Conservation (phyloP, 768 basidiomycete genomes). For the Auriscalpium orientale region DNA sequence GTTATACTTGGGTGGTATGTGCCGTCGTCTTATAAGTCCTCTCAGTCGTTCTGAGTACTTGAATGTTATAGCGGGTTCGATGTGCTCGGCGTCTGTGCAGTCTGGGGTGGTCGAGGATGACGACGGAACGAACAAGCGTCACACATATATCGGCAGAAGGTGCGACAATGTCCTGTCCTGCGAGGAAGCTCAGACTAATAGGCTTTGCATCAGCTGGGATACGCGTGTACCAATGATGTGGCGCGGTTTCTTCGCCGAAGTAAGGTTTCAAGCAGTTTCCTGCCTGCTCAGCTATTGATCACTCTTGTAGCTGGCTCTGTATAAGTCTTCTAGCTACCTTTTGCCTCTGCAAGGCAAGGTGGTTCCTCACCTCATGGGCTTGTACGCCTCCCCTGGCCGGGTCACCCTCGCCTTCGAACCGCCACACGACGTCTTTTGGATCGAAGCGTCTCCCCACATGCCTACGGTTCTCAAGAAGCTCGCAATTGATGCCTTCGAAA, state of each 20-base stretch:
- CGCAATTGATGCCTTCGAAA: conserved; percentile 42
- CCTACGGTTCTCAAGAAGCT: conserved; percentile 44
- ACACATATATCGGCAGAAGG: neutral
- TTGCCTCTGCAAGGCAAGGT: conserved; percentile 43
- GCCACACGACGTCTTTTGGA: conserved; percentile 54
- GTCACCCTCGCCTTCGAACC: conserved; percentile 43
- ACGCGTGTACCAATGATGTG: conserved; percentile 25
- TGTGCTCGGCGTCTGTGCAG: too few relatives aligned
- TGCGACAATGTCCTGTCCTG: neutral
- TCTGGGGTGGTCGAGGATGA: too few relatives aligned
- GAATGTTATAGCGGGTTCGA: too few relatives aligned
- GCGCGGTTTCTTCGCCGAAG: conserved; percentile 36
- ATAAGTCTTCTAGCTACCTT: conserved; percentile 39
- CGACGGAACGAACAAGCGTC: too few relatives aligned
- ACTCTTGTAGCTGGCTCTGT: conserved; percentile 40
- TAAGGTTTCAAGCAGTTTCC: conserved; percentile 7
- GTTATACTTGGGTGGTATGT: conserved; percentile 8
- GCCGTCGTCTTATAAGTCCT: too few relatives aligned
- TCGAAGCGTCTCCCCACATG: conserved; percentile 53
- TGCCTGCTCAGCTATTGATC: conserved; percentile 2
- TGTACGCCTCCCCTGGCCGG: conserved; percentile 31
- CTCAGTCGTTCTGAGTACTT: too few relatives aligned
- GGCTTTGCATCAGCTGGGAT: conserved; percentile 24
- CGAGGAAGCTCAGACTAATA: too few relatives aligned
- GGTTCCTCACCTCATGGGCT: conserved; percentile 46